A percentile compares a stretch with the other conserved stretches of the same genome.
Conservation (phyloP, 352 stramenopile genomes). For the Globisporangium alternatum region DNA sequence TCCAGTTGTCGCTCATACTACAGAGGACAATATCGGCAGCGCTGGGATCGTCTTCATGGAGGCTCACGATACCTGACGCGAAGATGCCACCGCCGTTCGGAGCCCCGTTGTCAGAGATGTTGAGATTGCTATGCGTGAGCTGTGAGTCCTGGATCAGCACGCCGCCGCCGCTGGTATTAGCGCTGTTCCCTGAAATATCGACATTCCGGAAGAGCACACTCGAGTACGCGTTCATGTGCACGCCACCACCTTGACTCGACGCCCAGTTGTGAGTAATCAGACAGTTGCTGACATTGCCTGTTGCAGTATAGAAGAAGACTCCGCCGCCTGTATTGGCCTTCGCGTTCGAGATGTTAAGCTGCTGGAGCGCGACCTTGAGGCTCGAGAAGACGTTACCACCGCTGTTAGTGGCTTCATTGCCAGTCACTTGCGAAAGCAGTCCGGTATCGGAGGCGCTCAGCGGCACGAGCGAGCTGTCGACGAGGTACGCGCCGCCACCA, state of each 20-base stretch:
- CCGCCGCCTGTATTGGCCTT: conserved; percentile 21
- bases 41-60: conserved; percentile 1
- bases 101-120: conserved; percentile 24
- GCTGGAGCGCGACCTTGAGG: not conserved
- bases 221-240: conserved; percentile 4
- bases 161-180: conserved; percentile 22
- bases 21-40: not conserved
- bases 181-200: conserved; percentile 5
- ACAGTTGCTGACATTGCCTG: not conserved
- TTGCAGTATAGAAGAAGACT: not conserved
- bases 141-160: conserved; percentile 20
- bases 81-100: conserved; percentile 29
- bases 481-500: conserved; percentile 41
- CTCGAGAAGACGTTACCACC: conserved; percentile 18
- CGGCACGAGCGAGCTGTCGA: conserved; percentile 15
- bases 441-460: not conserved
- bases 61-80: not conserved
- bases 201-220: not conserved
- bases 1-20: conserved; percentile 4
- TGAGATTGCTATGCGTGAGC: conserved; percentile 24
- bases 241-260: conserved; percentile 2
- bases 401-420: conserved; percentile 12
- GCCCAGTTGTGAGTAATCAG: conserved; percentile 6
- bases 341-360: conserved; percentile 7
- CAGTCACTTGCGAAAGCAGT: not conserved